Conservation (phyloP, 2,329 filamentous ascomycete genomes). For the Lachnellula arida region DNA sequence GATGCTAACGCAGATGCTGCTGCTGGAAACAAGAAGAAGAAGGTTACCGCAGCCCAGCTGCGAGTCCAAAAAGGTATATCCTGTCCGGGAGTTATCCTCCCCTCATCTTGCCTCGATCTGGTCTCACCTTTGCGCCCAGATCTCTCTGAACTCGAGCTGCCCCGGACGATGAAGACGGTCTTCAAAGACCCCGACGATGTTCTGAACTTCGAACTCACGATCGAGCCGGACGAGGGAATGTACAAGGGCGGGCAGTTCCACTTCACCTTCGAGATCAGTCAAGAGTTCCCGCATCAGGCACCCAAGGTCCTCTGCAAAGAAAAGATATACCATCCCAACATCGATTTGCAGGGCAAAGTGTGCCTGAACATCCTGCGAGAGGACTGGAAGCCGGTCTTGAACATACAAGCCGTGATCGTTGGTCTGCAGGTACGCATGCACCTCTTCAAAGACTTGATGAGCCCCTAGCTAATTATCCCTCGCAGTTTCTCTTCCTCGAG, state of each 20-base stretch:
- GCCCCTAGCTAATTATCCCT: slow-evolving; percentile 6
- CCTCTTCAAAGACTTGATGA: background rate
- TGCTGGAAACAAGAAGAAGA: slow-evolving; percentile 86
- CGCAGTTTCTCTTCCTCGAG: slow-evolving; percentile 91
- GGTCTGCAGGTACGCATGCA: slow-evolving; percentile 68
- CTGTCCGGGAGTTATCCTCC: slow-evolving; percentile 1
- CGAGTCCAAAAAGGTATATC: slow-evolving; percentile 86
- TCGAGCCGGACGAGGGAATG: slow-evolving; percentile 79
- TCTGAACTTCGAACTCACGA: slow-evolving; percentile 75
- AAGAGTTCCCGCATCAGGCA: slow-evolving; percentile 94
- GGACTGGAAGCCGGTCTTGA: slow-evolving; percentile 98
- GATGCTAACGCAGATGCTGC: slow-evolving; percentile 76
- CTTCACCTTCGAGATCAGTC: slow-evolving; percentile 88
- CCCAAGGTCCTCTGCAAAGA: slow-evolving; percentile 96
- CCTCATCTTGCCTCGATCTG: background rate
- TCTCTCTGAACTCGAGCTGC: slow-evolving; percentile 74
- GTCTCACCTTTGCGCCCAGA: slow-evolving; percentile 44
- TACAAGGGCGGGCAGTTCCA: slow-evolving; percentile 86
- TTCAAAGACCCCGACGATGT: slow-evolving; percentile 83
- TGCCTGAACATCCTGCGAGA: slow-evolving; percentile 96
- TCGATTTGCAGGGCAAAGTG: slow-evolving; percentile 95
- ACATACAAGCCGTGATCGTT: slow-evolving; percentile 93
- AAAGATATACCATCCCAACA: slow-evolving; percentile 99
- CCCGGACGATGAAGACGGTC: slow-evolving; percentile 73
- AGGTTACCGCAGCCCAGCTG: slow-evolving; percentile 92